These are phyloP conservation scores for Penicillium ucsense DNA, from an alignment of 495 filamentous ascomycete species.

Conservation along the genomic window DNA sequence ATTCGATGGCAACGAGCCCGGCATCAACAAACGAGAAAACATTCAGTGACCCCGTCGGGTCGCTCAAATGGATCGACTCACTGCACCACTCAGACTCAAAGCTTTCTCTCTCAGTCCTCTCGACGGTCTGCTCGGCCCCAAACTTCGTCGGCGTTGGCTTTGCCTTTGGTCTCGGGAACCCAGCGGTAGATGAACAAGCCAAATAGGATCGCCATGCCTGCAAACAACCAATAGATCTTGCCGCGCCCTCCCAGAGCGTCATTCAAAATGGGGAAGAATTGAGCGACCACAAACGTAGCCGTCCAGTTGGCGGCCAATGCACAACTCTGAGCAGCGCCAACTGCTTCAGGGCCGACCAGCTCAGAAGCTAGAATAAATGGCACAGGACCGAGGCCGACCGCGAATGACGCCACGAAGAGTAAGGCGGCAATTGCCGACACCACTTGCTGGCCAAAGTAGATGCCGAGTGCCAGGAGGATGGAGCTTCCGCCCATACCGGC, in stretches of 20 bases:
- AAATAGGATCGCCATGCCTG: conserved; percentile 56
- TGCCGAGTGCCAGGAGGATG: conserved; percentile 63
- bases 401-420: conserved; percentile 80
- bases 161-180: conserved; percentile 81
- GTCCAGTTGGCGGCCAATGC: conserved; percentile 81
- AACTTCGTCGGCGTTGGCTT: conserved; percentile 72
- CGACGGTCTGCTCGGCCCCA: conserved; percentile 55
- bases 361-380: conserved; percentile 90
- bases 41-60: no score
- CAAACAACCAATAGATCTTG: conserved; percentile 82
- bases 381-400: conserved; percentile 83
- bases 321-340: conserved; percentile 80
- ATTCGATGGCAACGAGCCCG: no score
- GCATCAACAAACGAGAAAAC: no score
- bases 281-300: conserved; percentile 83
- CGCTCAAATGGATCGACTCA: background rate
- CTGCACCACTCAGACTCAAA: background rate
- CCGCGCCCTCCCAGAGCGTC: conserved; percentile 62
- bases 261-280: conserved; percentile 86
- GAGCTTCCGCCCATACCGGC: conserved; percentile 72
- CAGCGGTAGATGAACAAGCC: conserved; percentile 55
- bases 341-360: conserved; percentile 77
- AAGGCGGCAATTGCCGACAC: conserved; percentile 73
- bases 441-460: conserved; percentile 55
- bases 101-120: conserved; percentile 17